phyloP scores from a whole-genome alignment of 176 grass and related monocot genomes.

The Stipa capillata region DNA sequence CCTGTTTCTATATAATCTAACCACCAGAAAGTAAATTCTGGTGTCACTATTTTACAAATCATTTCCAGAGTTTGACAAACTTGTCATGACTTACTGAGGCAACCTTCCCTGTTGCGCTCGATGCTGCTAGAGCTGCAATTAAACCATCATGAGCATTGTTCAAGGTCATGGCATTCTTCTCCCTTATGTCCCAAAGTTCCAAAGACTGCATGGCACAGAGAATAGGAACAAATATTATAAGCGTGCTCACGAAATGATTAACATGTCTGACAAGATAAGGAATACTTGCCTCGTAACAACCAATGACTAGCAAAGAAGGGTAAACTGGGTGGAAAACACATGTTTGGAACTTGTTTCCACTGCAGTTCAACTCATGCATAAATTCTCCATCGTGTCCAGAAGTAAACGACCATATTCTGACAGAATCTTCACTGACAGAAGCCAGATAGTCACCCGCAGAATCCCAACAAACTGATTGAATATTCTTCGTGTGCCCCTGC shows the following conservation, averaged over 20 bases:
- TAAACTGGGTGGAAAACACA: constrained; percentile 86
- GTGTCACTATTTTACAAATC: constrained; percentile 21
- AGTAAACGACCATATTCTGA: constrained; percentile 77
- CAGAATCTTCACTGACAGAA: constrained; percentile 88
- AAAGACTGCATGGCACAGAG: constrained; percentile 60
- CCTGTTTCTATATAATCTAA: constrained; percentile 30
- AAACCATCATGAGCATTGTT: constrained; percentile 69
- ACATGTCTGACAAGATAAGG: not conserved
- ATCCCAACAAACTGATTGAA: constrained; percentile 88
- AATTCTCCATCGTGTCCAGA: constrained; percentile 71
- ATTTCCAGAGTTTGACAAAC: constrained; percentile 91
- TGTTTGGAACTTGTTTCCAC: constrained; percentile 85
- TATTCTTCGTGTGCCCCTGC: constrained; percentile 73
- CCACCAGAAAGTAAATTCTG: constrained; percentile 5
- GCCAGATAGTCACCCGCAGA: constrained; percentile 70
- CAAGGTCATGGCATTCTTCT: constrained; percentile 69
- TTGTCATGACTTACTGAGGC: constrained; percentile 91
- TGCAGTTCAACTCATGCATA: constrained; percentile 69
- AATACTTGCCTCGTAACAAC: constrained; percentile 83
- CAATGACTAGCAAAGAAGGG: constrained; percentile 69
- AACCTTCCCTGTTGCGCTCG: constrained; percentile 66
- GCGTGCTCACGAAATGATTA: not conserved
- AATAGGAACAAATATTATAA: not conserved
- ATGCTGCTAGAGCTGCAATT: constrained; percentile 72
- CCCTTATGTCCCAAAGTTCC: constrained; percentile 90